These are phyloP conservation scores for Populus hybrid DNA, from an alignment of 441 rosid species.

Conservation along the genomic window DNA sequence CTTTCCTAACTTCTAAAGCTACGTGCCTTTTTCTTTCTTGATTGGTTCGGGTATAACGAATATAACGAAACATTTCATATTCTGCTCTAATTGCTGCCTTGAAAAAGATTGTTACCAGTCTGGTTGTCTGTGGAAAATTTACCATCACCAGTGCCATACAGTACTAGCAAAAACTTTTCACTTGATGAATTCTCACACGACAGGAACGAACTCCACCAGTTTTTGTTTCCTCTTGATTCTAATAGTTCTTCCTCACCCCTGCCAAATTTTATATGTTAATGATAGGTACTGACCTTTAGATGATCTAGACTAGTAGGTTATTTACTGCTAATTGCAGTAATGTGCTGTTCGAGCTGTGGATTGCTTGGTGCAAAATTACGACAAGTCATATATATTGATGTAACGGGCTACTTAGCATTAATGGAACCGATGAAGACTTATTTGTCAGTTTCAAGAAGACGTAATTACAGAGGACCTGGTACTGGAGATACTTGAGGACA, in stretches of 20 bases:
- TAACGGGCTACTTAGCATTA: background rate
- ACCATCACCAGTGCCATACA: background rate
- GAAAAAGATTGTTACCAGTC: constrained; percentile 12
- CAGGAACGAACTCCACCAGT: constrained; percentile 27
- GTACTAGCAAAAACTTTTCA: background rate
- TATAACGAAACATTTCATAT: constrained; percentile 7
- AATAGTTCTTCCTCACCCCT: constrained; percentile 20
- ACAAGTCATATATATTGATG: background rate
- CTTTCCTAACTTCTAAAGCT: constrained; percentile 21
- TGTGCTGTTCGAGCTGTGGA: background rate
- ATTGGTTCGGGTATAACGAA: constrained; percentile 17
- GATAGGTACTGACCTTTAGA: constrained; percentile 22
- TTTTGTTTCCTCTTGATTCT: constrained; percentile 27
- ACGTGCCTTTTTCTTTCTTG: constrained; percentile 16
- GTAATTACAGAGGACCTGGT: constrained; percentile 12
- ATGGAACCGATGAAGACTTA: background rate
- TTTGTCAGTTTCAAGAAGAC: constrained; percentile 18
- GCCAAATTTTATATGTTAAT: constrained; percentile 15
- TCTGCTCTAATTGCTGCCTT: background rate
- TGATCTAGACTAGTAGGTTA: background rate
- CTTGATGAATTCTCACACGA: background rate
- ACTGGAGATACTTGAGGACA: constrained; percentile 8
- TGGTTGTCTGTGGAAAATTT: background rate
- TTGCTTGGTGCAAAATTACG: background rate
- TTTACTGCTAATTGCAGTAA: background rate